phyloP scores from a whole-genome alignment of 192 early-diverging fungal species.

The Umbelopsis vinacea region DNA sequence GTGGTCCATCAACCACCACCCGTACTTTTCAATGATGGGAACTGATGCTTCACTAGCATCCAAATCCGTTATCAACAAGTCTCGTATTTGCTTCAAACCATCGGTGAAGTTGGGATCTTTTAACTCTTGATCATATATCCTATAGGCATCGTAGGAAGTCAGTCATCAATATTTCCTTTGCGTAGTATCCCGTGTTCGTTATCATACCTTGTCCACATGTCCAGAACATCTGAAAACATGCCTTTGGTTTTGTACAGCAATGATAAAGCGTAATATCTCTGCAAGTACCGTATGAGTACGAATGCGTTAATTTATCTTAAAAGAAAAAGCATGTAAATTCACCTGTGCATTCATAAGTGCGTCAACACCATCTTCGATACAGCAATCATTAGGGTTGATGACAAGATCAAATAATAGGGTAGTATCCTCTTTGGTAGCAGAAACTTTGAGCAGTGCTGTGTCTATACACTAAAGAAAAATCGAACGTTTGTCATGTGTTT shows the following conservation, averaged over 20 bases:
- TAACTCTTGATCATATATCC: constrained; percentile 55
- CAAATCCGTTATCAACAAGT: constrained; percentile 38
- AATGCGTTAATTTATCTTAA: no score
- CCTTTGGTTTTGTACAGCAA: constrained; percentile 61
- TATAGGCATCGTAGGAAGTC: constrained; percentile 17
- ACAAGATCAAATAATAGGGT: constrained; percentile 36
- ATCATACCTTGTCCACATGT: constrained; percentile 66
- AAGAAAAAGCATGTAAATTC: neutral
- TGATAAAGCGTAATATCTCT: constrained; percentile 65
- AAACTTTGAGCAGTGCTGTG: constrained; percentile 55
- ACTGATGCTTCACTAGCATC: constrained; percentile 29
- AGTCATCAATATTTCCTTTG: no score
- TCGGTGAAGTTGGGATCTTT: constrained; percentile 54
- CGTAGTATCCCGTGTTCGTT: no score
- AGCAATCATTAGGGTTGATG: constrained; percentile 52
- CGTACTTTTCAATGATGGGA: constrained; percentile 49
- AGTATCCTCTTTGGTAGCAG: constrained; percentile 37
- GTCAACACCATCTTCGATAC: constrained; percentile 46
- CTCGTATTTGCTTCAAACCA: constrained; percentile 46
- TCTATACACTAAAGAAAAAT: constrained; percentile 50
- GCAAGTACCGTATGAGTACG: neutral
- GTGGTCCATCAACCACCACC: constrained; percentile 56
- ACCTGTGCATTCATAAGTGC: constrained; percentile 55
- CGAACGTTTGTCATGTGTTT: no score
- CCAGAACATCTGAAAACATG: constrained; percentile 52